These are phyloP conservation scores for Phytophthora brassicae DNA, from an alignment of 352 stramenopile species.

Conservation along the genomic window DNA sequence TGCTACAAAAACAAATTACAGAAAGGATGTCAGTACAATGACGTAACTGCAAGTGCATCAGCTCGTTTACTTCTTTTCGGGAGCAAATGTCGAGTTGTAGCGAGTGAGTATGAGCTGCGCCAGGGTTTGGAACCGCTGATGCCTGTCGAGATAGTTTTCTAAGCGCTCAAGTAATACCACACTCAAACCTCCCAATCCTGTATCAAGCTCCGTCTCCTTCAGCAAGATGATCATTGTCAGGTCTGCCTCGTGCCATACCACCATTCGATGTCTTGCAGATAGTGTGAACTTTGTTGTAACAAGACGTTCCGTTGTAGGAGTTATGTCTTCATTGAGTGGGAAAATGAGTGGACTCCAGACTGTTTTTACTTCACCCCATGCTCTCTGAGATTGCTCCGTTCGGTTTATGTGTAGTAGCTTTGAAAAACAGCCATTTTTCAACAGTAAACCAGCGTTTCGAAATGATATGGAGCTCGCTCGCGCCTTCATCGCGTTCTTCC, in stretches of 20 bases:
- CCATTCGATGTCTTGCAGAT: constrained; percentile 23
- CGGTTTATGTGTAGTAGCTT: constrained; percentile 26
- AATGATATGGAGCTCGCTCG: constrained; percentile 44
- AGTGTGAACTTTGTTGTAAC: neutral
- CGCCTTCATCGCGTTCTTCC: constrained; percentile 32
- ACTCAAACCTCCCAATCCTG: constrained; percentile 7
- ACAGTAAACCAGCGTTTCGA: constrained; percentile 54
- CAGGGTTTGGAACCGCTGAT: constrained; percentile 39
- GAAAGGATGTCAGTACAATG: neutral
- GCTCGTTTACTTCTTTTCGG: constrained; percentile 26
- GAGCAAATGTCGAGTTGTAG: constrained; percentile 29
- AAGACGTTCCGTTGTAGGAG: neutral
- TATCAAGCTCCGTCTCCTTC: neutral
- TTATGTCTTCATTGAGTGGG: neutral
- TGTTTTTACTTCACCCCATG: constrained; percentile 25
- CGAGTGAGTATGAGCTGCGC: constrained; percentile 38
- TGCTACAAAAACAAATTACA: constrained; percentile 17
- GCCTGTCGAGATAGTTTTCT: constrained; percentile 25
- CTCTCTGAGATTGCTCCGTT: constrained; percentile 7
- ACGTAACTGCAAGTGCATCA: neutral
- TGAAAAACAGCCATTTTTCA: constrained; percentile 51
- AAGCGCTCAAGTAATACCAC: constrained; percentile 22
- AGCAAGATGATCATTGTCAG: constrained; percentile 50
- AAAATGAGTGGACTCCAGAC: constrained; percentile 53
- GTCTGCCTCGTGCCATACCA: constrained; percentile 58